phyloP scores from a whole-genome alignment of 169 alveolate species.

The Eimeria necatrix region DNA sequence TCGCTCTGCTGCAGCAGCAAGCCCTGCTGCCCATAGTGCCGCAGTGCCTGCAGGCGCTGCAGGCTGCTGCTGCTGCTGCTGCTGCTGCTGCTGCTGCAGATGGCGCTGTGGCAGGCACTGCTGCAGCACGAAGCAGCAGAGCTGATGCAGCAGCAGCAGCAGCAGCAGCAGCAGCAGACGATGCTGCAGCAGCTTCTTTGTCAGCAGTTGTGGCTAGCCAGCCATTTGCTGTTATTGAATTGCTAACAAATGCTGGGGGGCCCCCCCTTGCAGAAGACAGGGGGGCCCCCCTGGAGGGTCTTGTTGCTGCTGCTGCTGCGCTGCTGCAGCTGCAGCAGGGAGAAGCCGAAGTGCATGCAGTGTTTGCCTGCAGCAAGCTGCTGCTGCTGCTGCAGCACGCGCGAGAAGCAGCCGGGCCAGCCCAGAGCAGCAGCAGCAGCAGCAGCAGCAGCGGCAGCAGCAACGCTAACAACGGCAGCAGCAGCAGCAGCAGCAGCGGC shows the following conservation, averaged over 20 bases:
- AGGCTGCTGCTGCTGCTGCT: background rate
- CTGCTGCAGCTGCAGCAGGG: background rate
- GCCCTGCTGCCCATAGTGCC: conserved; percentile 2
- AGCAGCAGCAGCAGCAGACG: background rate
- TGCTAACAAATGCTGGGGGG: background rate
- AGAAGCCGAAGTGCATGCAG: background rate
- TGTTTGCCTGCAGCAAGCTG: background rate
- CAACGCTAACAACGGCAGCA: too few species aligned
- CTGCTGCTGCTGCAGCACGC: background rate
- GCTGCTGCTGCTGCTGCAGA: background rate
- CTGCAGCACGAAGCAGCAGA: too few species aligned
- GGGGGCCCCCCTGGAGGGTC: background rate
- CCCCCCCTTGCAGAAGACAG: background rate
- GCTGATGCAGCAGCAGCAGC: background rate
- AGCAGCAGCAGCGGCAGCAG: too few species aligned
- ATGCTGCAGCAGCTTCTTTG: background rate
- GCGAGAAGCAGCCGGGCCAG: background rate
- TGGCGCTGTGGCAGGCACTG: too few species aligned
- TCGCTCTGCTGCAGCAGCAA: background rate
- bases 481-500: too few species aligned
- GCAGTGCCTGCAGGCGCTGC: conserved; percentile 1
- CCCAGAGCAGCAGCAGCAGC: too few species aligned
- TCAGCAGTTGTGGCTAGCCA: background rate
- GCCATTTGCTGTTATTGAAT: conserved; percentile 15
- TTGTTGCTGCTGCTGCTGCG: background rate